phyloP scores from a whole-genome alignment of 176 grass and related monocot genomes.

The Aegilops umbellulata region DNA sequence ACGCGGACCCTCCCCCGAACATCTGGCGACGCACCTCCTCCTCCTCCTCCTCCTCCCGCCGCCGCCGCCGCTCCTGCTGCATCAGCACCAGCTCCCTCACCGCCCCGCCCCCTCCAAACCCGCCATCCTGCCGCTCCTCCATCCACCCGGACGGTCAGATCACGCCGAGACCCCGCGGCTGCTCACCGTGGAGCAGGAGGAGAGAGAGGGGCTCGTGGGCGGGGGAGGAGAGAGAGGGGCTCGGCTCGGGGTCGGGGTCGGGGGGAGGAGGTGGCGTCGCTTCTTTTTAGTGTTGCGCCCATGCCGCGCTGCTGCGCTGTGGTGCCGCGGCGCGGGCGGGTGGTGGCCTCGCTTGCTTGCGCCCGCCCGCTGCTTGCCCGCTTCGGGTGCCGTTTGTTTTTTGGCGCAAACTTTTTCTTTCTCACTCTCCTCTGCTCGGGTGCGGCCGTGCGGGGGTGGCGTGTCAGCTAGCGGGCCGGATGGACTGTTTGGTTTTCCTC shows the following conservation, averaged over 20 bases:
- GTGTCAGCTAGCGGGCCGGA: neutral
- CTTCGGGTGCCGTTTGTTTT: constrained; percentile 13
- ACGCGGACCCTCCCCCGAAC: constrained; percentile 22
- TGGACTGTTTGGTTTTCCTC: neutral
- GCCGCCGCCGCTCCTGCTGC: constrained; percentile 14
- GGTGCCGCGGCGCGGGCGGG: neutral
- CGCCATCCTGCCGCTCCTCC: constrained; percentile 29
- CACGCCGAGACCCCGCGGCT: too few species aligned
- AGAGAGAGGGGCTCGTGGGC: neutral
- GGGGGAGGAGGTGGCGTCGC: constrained; percentile 8
- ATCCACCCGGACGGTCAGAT: neutral
- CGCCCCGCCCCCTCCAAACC: constrained; percentile 1
- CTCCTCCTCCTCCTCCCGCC: neutral
- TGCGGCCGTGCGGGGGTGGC: neutral
- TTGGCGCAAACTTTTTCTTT: neutral
- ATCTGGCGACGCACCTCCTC: constrained; percentile 34
- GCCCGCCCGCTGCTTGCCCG: neutral
- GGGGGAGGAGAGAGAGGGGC: neutral
- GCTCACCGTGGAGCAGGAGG: neutral
- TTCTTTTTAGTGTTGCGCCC: constrained; percentile 56
- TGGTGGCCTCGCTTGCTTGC: constrained; percentile 13
- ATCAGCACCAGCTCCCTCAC: constrained; percentile 34
- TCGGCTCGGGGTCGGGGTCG: neutral
- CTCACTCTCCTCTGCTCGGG: too few species aligned
- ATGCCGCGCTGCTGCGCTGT: constrained; percentile 33